A percentile compares a stretch with the other conserved stretches of the same genome.
phyloP scores from a whole-genome alignment of 108 stramenopile genomes.

The Nannochloropsis gaditana region DNA sequence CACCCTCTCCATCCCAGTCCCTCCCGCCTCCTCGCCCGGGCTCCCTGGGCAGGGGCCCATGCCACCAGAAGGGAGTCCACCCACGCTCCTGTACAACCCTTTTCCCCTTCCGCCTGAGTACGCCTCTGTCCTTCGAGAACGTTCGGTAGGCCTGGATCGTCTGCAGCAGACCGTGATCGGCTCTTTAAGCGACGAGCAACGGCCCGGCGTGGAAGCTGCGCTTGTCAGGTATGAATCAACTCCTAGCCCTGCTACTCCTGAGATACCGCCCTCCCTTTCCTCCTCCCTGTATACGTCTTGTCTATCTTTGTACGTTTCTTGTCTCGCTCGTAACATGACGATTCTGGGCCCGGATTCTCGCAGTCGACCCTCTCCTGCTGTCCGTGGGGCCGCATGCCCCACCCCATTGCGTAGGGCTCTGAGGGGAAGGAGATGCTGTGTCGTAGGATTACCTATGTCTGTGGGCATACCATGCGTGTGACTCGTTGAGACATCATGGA shows the following conservation, averaged over 20 bases:
- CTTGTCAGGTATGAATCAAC: background rate
- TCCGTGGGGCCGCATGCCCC: too few relatives aligned
- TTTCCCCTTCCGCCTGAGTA: conserved; percentile 40
- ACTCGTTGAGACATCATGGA: too few relatives aligned
- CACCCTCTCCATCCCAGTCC: conserved; percentile 27
- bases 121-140: conserved; percentile 36
- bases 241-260: too few relatives aligned
- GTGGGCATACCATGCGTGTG: too few relatives aligned
- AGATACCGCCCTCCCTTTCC: background rate
- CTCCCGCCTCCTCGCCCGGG: conserved; percentile 21
- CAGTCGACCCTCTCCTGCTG: too few relatives aligned
- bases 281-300: background rate
- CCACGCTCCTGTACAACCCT: conserved; percentile 23
- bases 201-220: conserved; percentile 4
- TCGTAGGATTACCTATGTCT: too few relatives aligned
- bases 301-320: too few relatives aligned
- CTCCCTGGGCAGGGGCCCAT: conserved; percentile 5
- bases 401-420: too few relatives aligned
- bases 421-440: too few relatives aligned
- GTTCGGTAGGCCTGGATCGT: conserved; percentile 18
- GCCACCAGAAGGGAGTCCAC: background rate
- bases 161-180: background rate
- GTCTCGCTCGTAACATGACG: too few relatives aligned
- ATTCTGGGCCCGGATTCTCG: too few relatives aligned
- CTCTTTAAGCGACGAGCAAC: background rate